These are phyloP conservation scores for Naganishia liquefaciens DNA, from an alignment of 1,284 basidiomycete species.

Conservation along the genomic window DNA sequence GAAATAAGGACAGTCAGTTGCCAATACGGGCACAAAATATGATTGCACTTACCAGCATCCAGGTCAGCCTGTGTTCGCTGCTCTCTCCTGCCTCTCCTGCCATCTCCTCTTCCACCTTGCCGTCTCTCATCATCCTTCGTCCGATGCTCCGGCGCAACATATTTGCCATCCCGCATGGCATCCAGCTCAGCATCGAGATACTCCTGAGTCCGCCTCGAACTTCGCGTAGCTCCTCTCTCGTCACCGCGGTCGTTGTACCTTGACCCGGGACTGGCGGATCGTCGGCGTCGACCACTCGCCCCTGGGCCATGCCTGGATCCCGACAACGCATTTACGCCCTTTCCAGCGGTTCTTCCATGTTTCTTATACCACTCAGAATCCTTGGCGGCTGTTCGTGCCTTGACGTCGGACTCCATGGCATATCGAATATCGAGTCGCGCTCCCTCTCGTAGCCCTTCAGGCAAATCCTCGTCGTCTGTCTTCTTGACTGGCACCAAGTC, in stretches of 20 bases:
- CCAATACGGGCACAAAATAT: neutral
- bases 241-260: neutral
- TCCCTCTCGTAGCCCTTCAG: constrained; percentile 28
- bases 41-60: constrained; percentile 27
- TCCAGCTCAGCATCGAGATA: constrained; percentile 32
- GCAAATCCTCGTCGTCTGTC: constrained; percentile 23
- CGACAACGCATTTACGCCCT: constrained; percentile 5
- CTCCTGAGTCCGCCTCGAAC: constrained; percentile 13
- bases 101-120: constrained; percentile 2
- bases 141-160: neutral
- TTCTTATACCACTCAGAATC: constrained; percentile 31
- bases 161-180: constrained; percentile 20
- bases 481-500: constrained; percentile 26
- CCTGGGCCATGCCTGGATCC: neutral
- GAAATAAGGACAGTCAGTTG: neutral
- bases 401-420: constrained; percentile 32
- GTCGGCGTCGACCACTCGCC: constrained; percentile 2
- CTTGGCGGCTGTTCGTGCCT: constrained; percentile 26
- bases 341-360: constrained; percentile 31
- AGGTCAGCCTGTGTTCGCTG: constrained; percentile 27
- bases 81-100: constrained; percentile 3
- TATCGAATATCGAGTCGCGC: constrained; percentile 33
- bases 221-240: neutral
- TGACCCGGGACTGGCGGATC: constrained; percentile 27
- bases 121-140: neutral